Evolutionary conservation across 768 basidiomycete genomes (phyloP), one percentile per base, ranked within the genome.

Genomic region (Pulveroboletus sp.): DNA sequence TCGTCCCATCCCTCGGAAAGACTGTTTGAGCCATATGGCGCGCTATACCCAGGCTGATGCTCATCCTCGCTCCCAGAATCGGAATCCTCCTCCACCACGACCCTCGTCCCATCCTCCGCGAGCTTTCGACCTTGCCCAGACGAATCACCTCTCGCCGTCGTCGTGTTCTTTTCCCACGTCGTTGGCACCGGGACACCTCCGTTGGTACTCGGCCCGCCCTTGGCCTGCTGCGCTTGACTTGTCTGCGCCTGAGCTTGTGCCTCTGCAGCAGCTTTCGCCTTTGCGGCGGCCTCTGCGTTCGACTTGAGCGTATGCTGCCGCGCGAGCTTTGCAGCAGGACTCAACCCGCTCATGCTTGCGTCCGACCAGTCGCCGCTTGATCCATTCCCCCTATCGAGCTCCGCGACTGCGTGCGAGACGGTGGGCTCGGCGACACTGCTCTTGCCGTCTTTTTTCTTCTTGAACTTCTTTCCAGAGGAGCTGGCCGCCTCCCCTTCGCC

Each of bases 251-350:
- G 61, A 3, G 52, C 51, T 6, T 63, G 62, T 0, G 51, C 65
- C 30, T 65, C 71, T 9, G 61, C 66, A 38, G 65, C 62, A 0
- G 68, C 70, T 21, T 64, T 69, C 15, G 76, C 69, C 31, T 68
- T 71, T 1, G 72, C 74, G 14, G 74, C 76, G 3, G 73, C 76
- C 41, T 72, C 71, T 4, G 79, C 80, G 56, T 89, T 90, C 48
- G 79, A 89, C 73, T 86, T 90, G 52, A 96, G 80, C 5, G 93
- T 96, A 67, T 95, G 93, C 65, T 93, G 90, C 37, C 93, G 66
- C 1, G 90, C 93, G 10, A 95, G 77, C 65, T 87, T 85, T 3
- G 93, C 93, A 14, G 93, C 93, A 7, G 93, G 93, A 60, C 87
- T 89, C 21, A 95, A 70, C 8, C 92, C 93, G 44, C 77, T 81